phyloP scores from a whole-genome alignment of 164 flowering plant species.

The Annona cherimola region DNA sequence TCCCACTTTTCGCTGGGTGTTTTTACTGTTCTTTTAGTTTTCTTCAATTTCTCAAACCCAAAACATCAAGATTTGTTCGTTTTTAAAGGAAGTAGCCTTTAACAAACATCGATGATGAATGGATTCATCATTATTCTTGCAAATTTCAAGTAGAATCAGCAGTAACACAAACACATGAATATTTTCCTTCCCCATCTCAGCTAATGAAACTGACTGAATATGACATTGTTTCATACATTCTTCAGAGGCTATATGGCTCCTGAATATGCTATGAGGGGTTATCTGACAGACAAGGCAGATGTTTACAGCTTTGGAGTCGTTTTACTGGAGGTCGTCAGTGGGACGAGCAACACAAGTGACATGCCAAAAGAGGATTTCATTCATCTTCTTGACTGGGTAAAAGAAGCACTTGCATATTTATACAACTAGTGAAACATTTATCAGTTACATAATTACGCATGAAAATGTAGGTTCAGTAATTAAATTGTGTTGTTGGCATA shows the following conservation, averaged over 20 bases:
- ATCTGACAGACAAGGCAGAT: conserved; percentile 82
- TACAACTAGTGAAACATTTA: too few species aligned
- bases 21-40: background rate
- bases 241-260: conserved; percentile 94
- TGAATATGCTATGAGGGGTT: conserved; percentile 84
- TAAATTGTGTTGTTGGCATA: too few species aligned
- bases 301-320: conserved; percentile 85
- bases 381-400: conserved; percentile 86
- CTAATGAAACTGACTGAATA: too few species aligned
- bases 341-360: conserved; percentile 63
- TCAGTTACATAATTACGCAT: too few species aligned
- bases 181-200: background rate
- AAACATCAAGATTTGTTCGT: background rate
- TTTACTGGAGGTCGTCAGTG: conserved; percentile 72
- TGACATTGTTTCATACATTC: background rate
- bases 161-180: background rate
- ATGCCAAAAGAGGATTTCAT: conserved; percentile 46
- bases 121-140: background rate
- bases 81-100: background rate
- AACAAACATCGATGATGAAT: background rate
- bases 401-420: too few species aligned
- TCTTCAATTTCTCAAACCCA: background rate
- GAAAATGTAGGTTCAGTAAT: too few species aligned
- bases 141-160: background rate
- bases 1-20: background rate